phyloP scores from a whole-genome alignment of 2,329 filamentous ascomycete species.

The Aureobasidium lini region DNA sequence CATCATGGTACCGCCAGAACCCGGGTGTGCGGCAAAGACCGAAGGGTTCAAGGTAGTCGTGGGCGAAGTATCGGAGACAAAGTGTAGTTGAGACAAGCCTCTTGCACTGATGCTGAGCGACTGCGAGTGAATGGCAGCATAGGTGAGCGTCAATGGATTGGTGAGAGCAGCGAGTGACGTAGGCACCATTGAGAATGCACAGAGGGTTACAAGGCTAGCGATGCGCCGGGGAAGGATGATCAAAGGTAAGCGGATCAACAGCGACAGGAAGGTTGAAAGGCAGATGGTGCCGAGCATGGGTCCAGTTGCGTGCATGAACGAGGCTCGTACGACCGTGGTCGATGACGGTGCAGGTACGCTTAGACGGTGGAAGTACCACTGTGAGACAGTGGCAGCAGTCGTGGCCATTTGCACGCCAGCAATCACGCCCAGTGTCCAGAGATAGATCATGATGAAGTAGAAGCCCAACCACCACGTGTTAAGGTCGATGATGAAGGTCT shows the following conservation, averaged over 20 bases:
- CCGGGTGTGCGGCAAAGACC: conserved; percentile 31
- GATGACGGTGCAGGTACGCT: conserved; percentile 70
- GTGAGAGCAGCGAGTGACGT: conserved; percentile 79
- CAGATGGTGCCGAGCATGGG: conserved; percentile 91
- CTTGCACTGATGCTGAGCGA: conserved; percentile 70
- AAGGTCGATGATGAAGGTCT: conserved; percentile 71
- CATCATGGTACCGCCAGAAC: conserved; percentile 51
- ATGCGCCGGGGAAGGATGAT: conserved; percentile 73
- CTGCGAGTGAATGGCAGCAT: conserved; percentile 87
- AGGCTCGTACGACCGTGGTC: conserved; percentile 72
- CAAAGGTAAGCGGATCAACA: conserved; percentile 76
- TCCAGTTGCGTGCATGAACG: conserved; percentile 70
- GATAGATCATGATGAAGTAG: conserved; percentile 87
- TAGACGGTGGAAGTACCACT: conserved; percentile 98
- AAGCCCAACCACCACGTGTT: conserved; percentile 94
- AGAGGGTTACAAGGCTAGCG: conserved; percentile 60
- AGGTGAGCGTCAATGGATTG: conserved; percentile 86
- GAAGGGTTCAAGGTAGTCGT: conserved; percentile 55
- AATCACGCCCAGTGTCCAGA: conserved; percentile 87
- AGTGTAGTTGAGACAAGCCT: conserved; percentile 72
- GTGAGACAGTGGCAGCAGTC: conserved; percentile 88
- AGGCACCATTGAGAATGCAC: conserved; percentile 73
- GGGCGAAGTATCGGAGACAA: conserved; percentile 64
- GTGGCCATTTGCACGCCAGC: conserved; percentile 84
- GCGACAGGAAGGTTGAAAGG: conserved; percentile 71